Base-by-base conservation (phyloP, 768 basidiomycete genomes). In the Agrocybe chaxingu region DNA sequence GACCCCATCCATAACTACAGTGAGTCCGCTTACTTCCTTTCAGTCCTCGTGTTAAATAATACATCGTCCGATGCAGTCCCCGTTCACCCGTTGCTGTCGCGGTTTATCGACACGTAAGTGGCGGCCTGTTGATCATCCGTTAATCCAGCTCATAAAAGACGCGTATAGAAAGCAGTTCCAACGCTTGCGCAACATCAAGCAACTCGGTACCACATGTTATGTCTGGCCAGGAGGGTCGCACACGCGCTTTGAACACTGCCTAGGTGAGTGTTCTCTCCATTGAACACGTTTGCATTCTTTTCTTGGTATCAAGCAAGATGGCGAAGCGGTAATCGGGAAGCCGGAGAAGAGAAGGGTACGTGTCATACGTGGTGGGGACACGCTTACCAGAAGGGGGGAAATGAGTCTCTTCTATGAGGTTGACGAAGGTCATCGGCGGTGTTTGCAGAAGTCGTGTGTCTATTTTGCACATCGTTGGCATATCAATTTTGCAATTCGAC, bases 161-260 rank as follows among this genome's bases (percentile, higher is more conserved):
- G 29, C 45, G 39, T 56, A 3, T 59, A 89, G 87, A 7, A 75
- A 72, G 49, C 84, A 89, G 42, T 92, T 92, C 58, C 91, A 93
- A 58, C 77, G 91, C 2, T 72, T 93, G 40, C 76, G 90, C 31
- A 66, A 77, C 48, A 78, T 93, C 58, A 91, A 92, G 55, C 91
- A 93, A 60, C 80, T 93, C 7, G 91, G 91, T 0, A 80, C 85
- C 4, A 78, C 86, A 0, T 84, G 81, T 55, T 81, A 79, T 54
- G 86, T 92, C 29, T 92, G 86, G 80, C 81, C 85, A 0, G 79
- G 87, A 1, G 91, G 87, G 0, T 78, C 85, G 0, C 91, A 92
- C 58, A 91, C 83, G 51, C 79, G 91, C 0, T 92, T 93, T 56
- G 90, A 92, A 57, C 90, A 93, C 60, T 85, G 78, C 53, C 69